Conservation (phyloP, 495 filamentous ascomycete genomes). For the Hyphodiscus hymeniophilus region DNA sequence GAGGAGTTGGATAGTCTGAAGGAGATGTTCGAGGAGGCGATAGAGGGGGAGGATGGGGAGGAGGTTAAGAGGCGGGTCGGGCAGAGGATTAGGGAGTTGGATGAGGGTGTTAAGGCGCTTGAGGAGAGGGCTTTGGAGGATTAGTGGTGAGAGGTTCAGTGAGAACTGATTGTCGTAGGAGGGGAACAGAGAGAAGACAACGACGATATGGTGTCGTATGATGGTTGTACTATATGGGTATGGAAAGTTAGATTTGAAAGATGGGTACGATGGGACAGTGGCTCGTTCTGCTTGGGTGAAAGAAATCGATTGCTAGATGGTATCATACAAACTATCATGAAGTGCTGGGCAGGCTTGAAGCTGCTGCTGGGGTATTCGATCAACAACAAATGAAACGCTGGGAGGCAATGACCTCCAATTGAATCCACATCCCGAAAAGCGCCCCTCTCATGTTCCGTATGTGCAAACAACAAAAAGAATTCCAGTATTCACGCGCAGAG, state of each 20-base stretch:
- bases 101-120: slow-evolving; percentile 39
- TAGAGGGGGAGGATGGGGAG: slow-evolving; percentile 31
- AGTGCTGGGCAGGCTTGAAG: slow-evolving; percentile 3
- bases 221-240: too few species aligned
- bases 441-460: background rate
- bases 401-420: background rate
- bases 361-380: slow-evolving; percentile 4
- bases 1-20: slow-evolving; percentile 42
- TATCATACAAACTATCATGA: slow-evolving; percentile 5
- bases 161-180: too few species aligned
- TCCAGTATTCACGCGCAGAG: slow-evolving; percentile 51
- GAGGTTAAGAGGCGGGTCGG: slow-evolving; percentile 44
- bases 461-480: background rate
- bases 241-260: too few species aligned
- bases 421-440: background rate
- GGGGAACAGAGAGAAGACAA: too few species aligned
- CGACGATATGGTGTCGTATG: too few species aligned
- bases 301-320: background rate
- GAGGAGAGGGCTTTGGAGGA: slow-evolving; percentile 35
- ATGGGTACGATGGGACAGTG: too few species aligned
- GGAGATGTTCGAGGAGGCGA: slow-evolving; percentile 33
- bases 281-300: background rate
- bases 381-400: slow-evolving; percentile 4
- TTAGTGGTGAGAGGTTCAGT: background rate
- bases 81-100: slow-evolving; percentile 43